A percentile compares a stretch with the other conserved stretches of the same genome.
Evolutionary conservation across 83 land plant species (phyloP).

Genomic region (Diphasiastrum complanatum): DNA sequence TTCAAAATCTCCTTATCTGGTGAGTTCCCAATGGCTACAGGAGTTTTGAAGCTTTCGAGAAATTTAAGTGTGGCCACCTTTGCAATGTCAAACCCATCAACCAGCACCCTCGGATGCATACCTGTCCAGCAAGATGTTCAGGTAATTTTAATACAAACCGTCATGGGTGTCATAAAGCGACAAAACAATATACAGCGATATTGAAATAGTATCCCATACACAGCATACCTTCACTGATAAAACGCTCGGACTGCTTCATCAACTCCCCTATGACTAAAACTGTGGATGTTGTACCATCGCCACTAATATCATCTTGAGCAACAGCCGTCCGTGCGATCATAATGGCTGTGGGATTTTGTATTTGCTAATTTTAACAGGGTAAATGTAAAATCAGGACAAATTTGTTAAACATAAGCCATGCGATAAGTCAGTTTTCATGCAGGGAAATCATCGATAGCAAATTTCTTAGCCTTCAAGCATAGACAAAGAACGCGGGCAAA

Average conservation of each 20-base stretch:
- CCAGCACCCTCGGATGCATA: slow-evolving; percentile 93
- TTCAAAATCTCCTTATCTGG: slow-evolving; percentile 93
- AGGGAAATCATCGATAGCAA: too few species aligned
- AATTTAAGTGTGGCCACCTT: slow-evolving; percentile 91
- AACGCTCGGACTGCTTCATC: slow-evolving; percentile 98
- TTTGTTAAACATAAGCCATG: too few species aligned
- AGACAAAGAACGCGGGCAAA: too few species aligned
- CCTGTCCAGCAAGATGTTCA: too few species aligned
- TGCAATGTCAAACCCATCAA: slow-evolving; percentile 99
- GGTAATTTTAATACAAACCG: too few species aligned
- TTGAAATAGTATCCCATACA: too few species aligned
- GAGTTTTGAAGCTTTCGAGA: slow-evolving; percentile 90
- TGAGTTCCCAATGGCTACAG: slow-evolving; percentile 70
- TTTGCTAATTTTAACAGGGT: too few species aligned
- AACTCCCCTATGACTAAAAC: slow-evolving; percentile 96
- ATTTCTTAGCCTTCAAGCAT: too few species aligned
- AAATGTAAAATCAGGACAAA: too few species aligned
- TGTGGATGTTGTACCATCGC: slow-evolving; percentile 97
- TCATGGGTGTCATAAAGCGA: too few species aligned
- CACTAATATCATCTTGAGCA: slow-evolving; percentile 97
- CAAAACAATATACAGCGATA: too few species aligned
- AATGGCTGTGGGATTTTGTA: slow-evolving; percentile 96
- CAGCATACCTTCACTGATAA: slow-evolving; percentile 75
- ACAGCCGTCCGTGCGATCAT: slow-evolving; percentile 99
- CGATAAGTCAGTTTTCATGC: too few species aligned